Conservation (phyloP, 495 filamentous ascomycete species). For the Tuber aestivum region DNA sequence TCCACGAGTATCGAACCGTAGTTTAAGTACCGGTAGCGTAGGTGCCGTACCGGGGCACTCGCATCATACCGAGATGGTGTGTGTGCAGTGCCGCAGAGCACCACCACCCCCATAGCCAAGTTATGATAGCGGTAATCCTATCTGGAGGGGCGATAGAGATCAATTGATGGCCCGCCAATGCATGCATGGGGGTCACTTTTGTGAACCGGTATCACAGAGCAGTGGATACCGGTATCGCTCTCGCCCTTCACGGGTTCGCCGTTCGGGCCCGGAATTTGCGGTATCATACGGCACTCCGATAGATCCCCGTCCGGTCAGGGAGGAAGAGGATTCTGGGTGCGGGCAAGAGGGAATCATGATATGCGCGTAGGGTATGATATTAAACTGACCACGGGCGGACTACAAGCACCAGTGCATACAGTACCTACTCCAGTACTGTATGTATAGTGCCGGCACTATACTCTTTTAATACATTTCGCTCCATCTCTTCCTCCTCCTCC, state of each 20-base stretch:
- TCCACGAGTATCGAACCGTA: neutral
- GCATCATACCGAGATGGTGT: neutral
- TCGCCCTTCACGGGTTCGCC: neutral
- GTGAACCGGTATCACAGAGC: neutral
- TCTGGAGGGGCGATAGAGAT: neutral
- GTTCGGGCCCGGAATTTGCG: neutral
- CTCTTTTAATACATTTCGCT: slow-evolving; percentile 6
- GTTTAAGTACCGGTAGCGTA: neutral
- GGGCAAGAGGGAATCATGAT: neutral
- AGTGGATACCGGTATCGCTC: neutral
- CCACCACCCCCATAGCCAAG: neutral
- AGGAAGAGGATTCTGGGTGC: neutral
- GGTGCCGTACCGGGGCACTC: neutral
- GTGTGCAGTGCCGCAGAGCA: neutral
- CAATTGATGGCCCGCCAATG: neutral
- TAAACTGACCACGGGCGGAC: neutral
- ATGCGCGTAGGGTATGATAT: neutral
- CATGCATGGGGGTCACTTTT: neutral
- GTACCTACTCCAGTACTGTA: neutral
- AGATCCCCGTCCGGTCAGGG: neutral
- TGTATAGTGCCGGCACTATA: neutral
- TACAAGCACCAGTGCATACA: neutral
- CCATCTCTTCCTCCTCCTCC: slow-evolving; percentile 6
- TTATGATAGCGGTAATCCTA: neutral
- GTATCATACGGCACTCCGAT: no score